Base-by-base conservation (phyloP, 352 stramenopile genomes). In the Pythium graminicola region DNA sequence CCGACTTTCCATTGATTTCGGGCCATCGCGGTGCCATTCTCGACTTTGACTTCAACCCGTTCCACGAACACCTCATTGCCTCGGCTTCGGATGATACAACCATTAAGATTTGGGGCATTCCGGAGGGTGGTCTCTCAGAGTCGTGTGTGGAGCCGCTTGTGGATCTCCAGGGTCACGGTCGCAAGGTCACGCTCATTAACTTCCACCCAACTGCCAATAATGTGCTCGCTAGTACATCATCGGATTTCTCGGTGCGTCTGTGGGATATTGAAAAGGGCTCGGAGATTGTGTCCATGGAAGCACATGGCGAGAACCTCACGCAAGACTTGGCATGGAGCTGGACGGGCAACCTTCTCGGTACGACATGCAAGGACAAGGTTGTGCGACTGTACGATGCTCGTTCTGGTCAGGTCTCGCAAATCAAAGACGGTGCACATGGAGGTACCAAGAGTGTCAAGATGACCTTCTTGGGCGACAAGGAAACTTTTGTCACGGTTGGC, bases 21-120 rank as follows among this genome's bases (percentile, higher is more conserved):
- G 97, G 97, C 31, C 97, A 99, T 70, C 86, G 87, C 32, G 93
- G 88, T 19, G 76, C 93, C 17, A 97, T 99, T 40, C 71, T 99
- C 23, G 97, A 99, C 76, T 99, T 99, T 70, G 97, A 99, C 65
- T 99, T 98, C 73, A 99, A 98, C 74, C 97, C 97, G 16, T 98
- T 98, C 71, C 81, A 98, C 65, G 90, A 98, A 50, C 81, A 98
- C 51, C 82, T 99, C 54, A 76, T 99, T 40, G 96, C 96, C 6
- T 98, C 94, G 42, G 95, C 85, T 19, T 97, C 82, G 38, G 96
- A 99, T 58, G 97, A 99, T 72, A 96, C 85, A 19, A 99, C 93
- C 19, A 90, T 99, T 67, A 99, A 99, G 69, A 73, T 99, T 20
- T 98, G 95, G 95, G 85, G 88, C 28, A 97, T 98, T 52, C 93